phyloP scores from a whole-genome alignment of 352 stramenopile genomes.

The Pythium aphanidermatum region DNA sequence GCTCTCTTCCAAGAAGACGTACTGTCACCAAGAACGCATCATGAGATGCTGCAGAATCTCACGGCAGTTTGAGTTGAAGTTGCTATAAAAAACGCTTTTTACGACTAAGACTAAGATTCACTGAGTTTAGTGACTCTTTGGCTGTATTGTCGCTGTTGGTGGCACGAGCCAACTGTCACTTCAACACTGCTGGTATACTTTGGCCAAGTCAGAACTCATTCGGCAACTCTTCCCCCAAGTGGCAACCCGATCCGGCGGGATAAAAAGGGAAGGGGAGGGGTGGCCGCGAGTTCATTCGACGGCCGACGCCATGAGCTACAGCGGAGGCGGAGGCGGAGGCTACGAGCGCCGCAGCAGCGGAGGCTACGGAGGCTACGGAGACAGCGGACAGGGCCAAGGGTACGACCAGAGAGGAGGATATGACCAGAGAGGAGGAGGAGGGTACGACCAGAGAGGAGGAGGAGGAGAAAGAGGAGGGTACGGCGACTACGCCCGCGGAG shows the following conservation, averaged over 20 bases:
- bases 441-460: conserved; percentile 23
- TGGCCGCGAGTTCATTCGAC: conserved; percentile 1
- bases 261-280: conserved; percentile 5
- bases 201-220: conserved; percentile 3
- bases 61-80: conserved; percentile 26
- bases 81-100: not conserved
- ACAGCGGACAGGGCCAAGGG: conserved; percentile 9
- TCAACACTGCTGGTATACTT: conserved; percentile 10
- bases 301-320: conserved; percentile 54
- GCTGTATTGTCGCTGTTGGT: conserved; percentile 1
- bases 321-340: conserved; percentile 19
- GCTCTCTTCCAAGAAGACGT: conserved; percentile 29
- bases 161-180: conserved; percentile 10
- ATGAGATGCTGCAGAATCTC: conserved; percentile 54
- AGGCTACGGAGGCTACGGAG: conserved; percentile 9
- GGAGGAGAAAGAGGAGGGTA: no score
- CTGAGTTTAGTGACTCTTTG: not conserved
- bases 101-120: no score
- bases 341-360: conserved; percentile 24
- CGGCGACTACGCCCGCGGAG: conserved; percentile 16
- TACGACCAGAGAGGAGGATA: conserved; percentile 21
- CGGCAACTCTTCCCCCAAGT: conserved; percentile 7
- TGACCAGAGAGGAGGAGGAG: conserved; percentile 8
- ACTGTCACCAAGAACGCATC: conserved; percentile 47
- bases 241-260: conserved; percentile 1